Evolutionary conservation across 208 protist species (phyloP).

Genomic region (Trypanosoma cruzi): DNA sequence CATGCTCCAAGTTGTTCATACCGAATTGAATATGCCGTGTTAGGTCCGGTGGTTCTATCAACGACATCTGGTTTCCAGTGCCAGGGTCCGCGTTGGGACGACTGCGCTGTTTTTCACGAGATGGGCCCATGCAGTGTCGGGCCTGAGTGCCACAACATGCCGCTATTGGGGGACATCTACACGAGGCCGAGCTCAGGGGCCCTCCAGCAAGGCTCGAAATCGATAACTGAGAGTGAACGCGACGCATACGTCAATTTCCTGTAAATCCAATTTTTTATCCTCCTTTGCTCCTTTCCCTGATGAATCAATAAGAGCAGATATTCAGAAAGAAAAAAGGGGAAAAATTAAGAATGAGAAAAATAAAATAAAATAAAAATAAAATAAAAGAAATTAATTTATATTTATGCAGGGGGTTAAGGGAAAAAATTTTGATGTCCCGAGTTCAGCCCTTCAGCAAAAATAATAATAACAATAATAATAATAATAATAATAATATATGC

Average conservation of each 20-base stretch:
- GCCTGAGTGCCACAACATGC: background rate
- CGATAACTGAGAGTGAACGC: slow-evolving; percentile 22
- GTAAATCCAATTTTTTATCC: background rate
- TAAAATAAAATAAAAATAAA: slow-evolving; percentile 9
- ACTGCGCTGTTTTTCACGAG: slow-evolving; percentile 64
- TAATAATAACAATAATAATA: slow-evolving; percentile 11
- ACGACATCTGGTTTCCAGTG: slow-evolving; percentile 74
- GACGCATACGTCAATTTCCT: slow-evolving; percentile 11
- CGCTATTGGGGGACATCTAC: background rate
- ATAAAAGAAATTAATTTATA: slow-evolving; percentile 1
- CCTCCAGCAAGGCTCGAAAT: slow-evolving; percentile 1
- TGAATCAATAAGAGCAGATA: background rate
- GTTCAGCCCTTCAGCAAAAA: background rate
- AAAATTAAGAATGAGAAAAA: slow-evolving; percentile 1
- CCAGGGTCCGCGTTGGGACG: slow-evolving; percentile 76
- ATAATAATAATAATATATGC: slow-evolving; percentile 1
- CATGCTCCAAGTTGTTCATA: slow-evolving; percentile 75
- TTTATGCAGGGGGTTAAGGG: too few relatives aligned
- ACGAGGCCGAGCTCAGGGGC: background rate
- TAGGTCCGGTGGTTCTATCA: slow-evolving; percentile 80
- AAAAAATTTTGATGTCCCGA: too few relatives aligned
- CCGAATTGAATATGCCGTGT: slow-evolving; percentile 79
- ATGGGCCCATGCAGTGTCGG: slow-evolving; percentile 44
- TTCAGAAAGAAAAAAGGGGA: slow-evolving; percentile 22
- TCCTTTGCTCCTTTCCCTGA: slow-evolving; percentile 1